Conservation (phyloP, 2,329 filamentous ascomycete genomes). For the Stagonosporopsis vannaccii region DNA sequence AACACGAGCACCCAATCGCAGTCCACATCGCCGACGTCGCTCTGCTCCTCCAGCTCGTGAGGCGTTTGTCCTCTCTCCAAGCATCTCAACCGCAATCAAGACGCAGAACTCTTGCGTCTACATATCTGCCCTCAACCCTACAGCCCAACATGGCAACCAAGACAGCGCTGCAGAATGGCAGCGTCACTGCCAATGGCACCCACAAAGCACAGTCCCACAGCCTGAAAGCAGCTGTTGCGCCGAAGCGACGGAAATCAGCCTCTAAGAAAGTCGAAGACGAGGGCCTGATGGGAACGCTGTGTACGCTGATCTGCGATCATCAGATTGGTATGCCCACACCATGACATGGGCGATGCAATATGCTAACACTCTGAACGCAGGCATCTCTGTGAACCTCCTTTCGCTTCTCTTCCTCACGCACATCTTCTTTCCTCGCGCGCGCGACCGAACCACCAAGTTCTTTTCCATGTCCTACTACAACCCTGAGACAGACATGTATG, state of each 20-base stretch:
- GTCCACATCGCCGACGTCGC: background rate
- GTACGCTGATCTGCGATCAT: slow-evolving; percentile 77
- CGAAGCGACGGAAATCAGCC: slow-evolving; percentile 28
- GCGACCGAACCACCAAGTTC: slow-evolving; percentile 83
- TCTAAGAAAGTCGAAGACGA: slow-evolving; percentile 67
- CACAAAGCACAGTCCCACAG: slow-evolving; percentile 20
- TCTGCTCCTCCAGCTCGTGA: background rate
- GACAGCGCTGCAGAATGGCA: slow-evolving; percentile 23
- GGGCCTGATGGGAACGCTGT: slow-evolving; percentile 66
- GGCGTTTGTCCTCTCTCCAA: background rate
- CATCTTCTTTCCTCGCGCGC: slow-evolving; percentile 79
- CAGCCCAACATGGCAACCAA: slow-evolving; percentile 27
- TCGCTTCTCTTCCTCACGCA: slow-evolving; percentile 84
- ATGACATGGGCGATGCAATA: background rate
- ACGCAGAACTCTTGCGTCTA: background rate
- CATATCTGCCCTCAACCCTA: background rate
- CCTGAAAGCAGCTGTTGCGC: slow-evolving; percentile 18
- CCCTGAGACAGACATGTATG: slow-evolving; percentile 71
- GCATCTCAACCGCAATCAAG: background rate
- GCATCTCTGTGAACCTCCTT: slow-evolving; percentile 84
- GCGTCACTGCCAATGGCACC: slow-evolving; percentile 15
- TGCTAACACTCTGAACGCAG: slow-evolving; percentile 53
- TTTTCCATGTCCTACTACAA: slow-evolving; percentile 87
- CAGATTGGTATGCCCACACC: slow-evolving; percentile 71
- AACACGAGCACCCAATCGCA: slow-evolving; percentile 9